Conservation (phyloP, 2,329 filamentous ascomycete genomes). For the Colletotrichum sp. region DNA sequence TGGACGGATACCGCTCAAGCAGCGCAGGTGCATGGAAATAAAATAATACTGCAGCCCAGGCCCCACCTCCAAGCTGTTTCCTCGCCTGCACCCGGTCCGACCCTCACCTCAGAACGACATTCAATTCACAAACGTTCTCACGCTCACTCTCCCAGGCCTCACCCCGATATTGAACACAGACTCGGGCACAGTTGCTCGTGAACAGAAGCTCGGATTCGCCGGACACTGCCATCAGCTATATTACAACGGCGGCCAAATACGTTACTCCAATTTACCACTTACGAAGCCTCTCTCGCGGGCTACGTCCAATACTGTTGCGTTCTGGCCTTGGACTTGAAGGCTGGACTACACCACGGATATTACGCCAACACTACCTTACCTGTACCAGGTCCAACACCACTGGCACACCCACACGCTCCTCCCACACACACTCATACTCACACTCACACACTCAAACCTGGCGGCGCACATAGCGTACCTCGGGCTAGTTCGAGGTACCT, state of each 20-base stretch:
- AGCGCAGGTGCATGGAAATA: not conserved
- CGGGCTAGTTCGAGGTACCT: not conserved
- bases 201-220: not conserved
- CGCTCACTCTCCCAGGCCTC: not conserved
- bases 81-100: conserved; percentile 8
- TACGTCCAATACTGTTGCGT: not conserved
- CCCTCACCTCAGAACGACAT: not conserved
- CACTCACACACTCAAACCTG: not conserved
- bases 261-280: not conserved
- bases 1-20: not conserved
- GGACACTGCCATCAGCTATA: not conserved
- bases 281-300: not conserved
- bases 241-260: not conserved
- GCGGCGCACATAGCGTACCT: not conserved
- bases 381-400: not conserved
- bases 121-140: not conserved
- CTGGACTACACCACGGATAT: not conserved
- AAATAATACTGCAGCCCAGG: not conserved
- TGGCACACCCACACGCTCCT: not conserved
- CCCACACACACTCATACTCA: not conserved
- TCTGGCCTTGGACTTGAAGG: not conserved
- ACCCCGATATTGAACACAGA: not conserved
- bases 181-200: not conserved
- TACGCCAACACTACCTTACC: not conserved
- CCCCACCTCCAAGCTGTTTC: not conserved